Percentiles rank a stretch among this genome's conserved stretches.
These are phyloP conservation scores for Nepenthes mirabilis DNA, from an alignment of 148 eudicot species.

Conservation along the genomic window DNA sequence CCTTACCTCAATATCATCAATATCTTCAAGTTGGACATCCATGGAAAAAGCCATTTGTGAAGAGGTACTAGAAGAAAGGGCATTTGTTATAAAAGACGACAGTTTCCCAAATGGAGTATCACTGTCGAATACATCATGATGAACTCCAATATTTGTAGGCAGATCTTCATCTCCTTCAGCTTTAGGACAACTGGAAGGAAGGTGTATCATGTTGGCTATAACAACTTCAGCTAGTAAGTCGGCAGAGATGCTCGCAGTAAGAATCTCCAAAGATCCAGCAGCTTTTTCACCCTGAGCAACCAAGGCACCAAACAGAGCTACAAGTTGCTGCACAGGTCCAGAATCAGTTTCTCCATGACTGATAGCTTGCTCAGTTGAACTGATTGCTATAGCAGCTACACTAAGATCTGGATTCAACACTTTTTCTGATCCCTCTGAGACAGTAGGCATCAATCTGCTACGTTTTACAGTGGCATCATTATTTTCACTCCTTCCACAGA, in stretches of 20 bases:
- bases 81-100: slow-evolving; percentile 44
- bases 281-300: slow-evolving; percentile 94
- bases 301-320: slow-evolving; percentile 70
- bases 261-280: slow-evolving; percentile 63
- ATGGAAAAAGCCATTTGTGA: slow-evolving; percentile 21
- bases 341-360: slow-evolving; percentile 31
- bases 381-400: slow-evolving; percentile 16
- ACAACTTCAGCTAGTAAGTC: slow-evolving; percentile 92
- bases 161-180: slow-evolving; percentile 40
- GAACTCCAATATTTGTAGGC: slow-evolving; percentile 14
- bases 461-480: slow-evolving; percentile 67
- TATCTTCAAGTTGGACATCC: slow-evolving; percentile 20
- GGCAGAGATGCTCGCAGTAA: slow-evolving; percentile 81
- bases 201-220: slow-evolving; percentile 65
- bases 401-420: slow-evolving; percentile 18
- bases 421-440: slow-evolving; percentile 24
- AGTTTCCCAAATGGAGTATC: slow-evolving; percentile 45
- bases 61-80: slow-evolving; percentile 26
- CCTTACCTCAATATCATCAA: slow-evolving; percentile 42
- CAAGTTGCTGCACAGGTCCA: slow-evolving; percentile 83
- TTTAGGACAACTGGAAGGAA: slow-evolving; percentile 49
- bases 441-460: slow-evolving; percentile 29
- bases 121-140: slow-evolving; percentile 17
- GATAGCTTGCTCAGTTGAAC: slow-evolving; percentile 23
- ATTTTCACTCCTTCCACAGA: slow-evolving; percentile 32